A percentile compares a stretch with the other conserved stretches of the same genome.
phyloP scores from a whole-genome alignment of 345 rosid genomes.

The Bretschneidera sinensis region DNA sequence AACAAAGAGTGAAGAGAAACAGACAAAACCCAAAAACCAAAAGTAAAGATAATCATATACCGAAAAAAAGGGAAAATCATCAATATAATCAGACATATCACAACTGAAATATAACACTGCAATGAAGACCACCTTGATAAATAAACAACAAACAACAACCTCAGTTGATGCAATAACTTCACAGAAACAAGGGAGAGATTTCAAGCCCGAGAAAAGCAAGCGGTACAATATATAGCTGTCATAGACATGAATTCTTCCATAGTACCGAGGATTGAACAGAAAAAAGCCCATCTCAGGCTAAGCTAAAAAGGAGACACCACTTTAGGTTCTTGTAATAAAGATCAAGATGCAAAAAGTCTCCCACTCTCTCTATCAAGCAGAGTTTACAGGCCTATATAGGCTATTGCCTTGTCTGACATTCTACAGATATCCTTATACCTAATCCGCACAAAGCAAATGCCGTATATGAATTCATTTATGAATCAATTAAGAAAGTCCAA shows the following conservation, averaged over 20 bases:
- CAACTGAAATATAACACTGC: slow-evolving; percentile 11
- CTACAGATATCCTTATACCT: slow-evolving; percentile 36
- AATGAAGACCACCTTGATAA: slow-evolving; percentile 10
- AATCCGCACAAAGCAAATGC: slow-evolving; percentile 15
- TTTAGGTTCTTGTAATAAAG: slow-evolving; percentile 22
- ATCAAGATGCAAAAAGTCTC: slow-evolving; percentile 19
- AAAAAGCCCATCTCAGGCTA: slow-evolving; percentile 35
- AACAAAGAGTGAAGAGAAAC: no score
- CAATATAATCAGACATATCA: slow-evolving; percentile 5
- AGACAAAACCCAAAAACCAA: slow-evolving; percentile 15
- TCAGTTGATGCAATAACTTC: slow-evolving; percentile 35
- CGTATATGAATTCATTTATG: not conserved
- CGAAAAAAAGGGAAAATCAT: slow-evolving; percentile 9
- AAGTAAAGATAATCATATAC: slow-evolving; percentile 5
- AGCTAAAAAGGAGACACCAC: not conserved
- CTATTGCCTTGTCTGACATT: slow-evolving; percentile 42
- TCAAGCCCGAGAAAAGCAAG: slow-evolving; percentile 33
- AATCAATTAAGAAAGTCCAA: slow-evolving; percentile 11
- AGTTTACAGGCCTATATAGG: slow-evolving; percentile 35
- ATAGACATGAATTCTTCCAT: slow-evolving; percentile 37
- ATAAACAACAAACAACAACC: slow-evolving; percentile 18
- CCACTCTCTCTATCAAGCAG: slow-evolving; percentile 6
- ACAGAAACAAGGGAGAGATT: slow-evolving; percentile 31
- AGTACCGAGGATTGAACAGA: slow-evolving; percentile 30
- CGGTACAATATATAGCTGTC: slow-evolving; percentile 39